Evolutionary conservation across 305 asterid genomes (phyloP).

Genomic region (Striga hermonthica): DNA sequence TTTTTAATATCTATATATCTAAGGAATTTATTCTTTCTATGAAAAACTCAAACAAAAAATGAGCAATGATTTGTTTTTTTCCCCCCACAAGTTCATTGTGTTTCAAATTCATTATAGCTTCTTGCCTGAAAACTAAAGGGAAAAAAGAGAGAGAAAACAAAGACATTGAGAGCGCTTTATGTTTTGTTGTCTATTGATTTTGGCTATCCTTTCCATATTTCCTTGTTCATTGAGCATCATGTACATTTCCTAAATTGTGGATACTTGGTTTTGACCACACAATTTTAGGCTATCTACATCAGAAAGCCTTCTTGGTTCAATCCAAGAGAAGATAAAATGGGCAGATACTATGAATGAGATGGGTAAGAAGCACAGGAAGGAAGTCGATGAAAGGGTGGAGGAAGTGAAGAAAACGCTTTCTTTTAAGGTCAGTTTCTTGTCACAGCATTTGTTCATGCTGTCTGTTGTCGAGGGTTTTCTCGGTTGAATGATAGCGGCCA

Average conservation of each 20-base stretch:
- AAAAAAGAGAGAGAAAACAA: no score
- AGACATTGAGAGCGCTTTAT: not conserved
- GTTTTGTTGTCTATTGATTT: slow-evolving; percentile 7
- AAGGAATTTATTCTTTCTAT: no score
- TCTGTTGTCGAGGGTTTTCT: slow-evolving; percentile 10
- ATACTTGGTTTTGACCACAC: slow-evolving; percentile 14
- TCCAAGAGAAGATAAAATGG: slow-evolving; percentile 96
- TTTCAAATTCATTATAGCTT: no score
- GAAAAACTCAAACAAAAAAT: no score
- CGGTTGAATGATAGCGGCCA: not conserved
- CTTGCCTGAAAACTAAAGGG: no score
- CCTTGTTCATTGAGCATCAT: slow-evolving; percentile 11
- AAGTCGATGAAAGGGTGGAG: slow-evolving; percentile 71
- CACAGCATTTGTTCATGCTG: slow-evolving; percentile 20
- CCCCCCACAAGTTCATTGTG: no score
- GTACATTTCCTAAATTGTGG: slow-evolving; percentile 11
- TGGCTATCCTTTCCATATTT: not conserved
- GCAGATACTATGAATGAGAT: slow-evolving; percentile 81
- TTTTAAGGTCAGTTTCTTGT: slow-evolving; percentile 64
- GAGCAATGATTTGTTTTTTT: no score
- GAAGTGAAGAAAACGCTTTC: slow-evolving; percentile 75
- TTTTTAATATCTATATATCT: no score
- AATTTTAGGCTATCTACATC: slow-evolving; percentile 73
- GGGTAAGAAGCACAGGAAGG: slow-evolving; percentile 68
- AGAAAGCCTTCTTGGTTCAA: slow-evolving; percentile 72